Evolutionary conservation across 106 monocot genomes (phyloP).

Genomic region (Dioscorea alata): DNA sequence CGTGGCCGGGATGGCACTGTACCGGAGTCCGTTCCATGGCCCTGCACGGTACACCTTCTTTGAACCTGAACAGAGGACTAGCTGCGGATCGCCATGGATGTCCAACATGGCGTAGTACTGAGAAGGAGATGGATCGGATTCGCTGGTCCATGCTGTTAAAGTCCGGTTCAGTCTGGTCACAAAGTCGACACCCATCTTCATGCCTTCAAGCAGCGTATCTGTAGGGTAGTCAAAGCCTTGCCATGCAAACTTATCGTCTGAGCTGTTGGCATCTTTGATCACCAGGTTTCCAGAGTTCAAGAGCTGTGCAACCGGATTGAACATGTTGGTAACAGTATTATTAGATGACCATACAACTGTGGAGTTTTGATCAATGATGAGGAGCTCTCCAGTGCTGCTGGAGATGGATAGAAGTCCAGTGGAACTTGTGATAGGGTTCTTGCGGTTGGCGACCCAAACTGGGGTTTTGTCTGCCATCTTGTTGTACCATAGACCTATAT

Average conservation of each 20-base stretch:
- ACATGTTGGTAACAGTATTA: too few species aligned
- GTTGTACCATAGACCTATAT: constrained; percentile 9
- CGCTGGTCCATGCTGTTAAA: constrained; percentile 18
- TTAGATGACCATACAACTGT: constrained; percentile 3
- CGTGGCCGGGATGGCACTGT: constrained; percentile 27
- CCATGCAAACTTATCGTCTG: constrained; percentile 8
- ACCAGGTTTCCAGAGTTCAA: constrained; percentile 3
- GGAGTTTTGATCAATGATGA: neutral
- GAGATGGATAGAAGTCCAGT: neutral
- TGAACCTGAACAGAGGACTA: neutral
- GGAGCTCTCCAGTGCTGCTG: neutral
- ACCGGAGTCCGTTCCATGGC: constrained; percentile 34
- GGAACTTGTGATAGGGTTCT: neutral
- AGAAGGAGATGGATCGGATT: constrained; percentile 24
- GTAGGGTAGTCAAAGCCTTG: constrained; percentile 34
- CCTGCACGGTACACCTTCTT: constrained; percentile 15
- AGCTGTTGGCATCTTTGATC: neutral
- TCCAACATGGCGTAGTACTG: constrained; percentile 10
- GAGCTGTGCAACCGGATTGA: constrained; percentile 1
- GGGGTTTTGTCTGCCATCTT: neutral
- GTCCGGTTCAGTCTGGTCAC: neutral
- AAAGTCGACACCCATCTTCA: constrained; percentile 20
- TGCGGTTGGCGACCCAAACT: constrained; percentile 4
- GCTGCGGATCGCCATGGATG: constrained; percentile 9
- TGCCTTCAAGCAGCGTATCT: constrained; percentile 20